These are phyloP conservation scores for Juglanconis sp. DNA, from an alignment of 2,329 filamentous ascomycete genomes.

Conservation along the genomic window DNA sequence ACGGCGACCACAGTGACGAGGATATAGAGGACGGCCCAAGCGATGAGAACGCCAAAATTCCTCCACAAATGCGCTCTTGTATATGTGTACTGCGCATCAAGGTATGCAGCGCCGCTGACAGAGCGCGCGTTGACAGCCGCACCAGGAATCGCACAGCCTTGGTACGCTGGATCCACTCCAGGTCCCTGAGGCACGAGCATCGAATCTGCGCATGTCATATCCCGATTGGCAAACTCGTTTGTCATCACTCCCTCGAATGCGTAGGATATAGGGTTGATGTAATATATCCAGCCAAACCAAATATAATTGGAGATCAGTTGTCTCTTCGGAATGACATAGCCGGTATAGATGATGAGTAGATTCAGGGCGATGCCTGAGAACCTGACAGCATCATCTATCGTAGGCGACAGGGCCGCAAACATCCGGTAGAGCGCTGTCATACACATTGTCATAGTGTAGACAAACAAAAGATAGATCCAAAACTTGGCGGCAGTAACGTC, in stretches of 20 bases:
- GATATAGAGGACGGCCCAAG: conserved; percentile 72
- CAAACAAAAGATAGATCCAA: conserved; percentile 63
- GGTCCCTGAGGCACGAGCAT: conserved; percentile 47
- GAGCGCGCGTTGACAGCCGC: conserved; percentile 10
- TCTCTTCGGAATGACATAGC: conserved; percentile 58
- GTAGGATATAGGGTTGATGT: conserved; percentile 49
- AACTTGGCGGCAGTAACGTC: conserved; percentile 63
- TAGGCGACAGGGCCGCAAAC: conserved; percentile 56
- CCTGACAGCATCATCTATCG: conserved; percentile 61
- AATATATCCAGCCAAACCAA: conserved; percentile 68
- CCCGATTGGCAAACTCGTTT: conserved; percentile 52
- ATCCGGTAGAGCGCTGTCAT: conserved; percentile 59
- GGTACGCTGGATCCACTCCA: conserved; percentile 26
- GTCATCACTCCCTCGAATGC: conserved; percentile 59
- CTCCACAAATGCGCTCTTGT: conserved; percentile 59
- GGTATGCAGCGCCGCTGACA: conserved; percentile 39
- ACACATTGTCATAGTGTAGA: conserved; percentile 54
- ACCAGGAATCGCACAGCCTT: conserved; percentile 22
- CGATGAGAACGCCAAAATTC: conserved; percentile 75
- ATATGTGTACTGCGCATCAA: conserved; percentile 50
- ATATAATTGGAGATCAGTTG: conserved; percentile 58
- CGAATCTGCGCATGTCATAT: conserved; percentile 43
- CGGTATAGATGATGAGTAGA: conserved; percentile 64
- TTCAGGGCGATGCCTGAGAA: conserved; percentile 55
- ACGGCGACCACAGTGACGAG: conserved; percentile 67